Percentiles rank a stretch among this genome's conserved stretches.
Conservation (phyloP, 2,329 filamentous ascomycete species). For the Ploettnerulaceae sp. region DNA sequence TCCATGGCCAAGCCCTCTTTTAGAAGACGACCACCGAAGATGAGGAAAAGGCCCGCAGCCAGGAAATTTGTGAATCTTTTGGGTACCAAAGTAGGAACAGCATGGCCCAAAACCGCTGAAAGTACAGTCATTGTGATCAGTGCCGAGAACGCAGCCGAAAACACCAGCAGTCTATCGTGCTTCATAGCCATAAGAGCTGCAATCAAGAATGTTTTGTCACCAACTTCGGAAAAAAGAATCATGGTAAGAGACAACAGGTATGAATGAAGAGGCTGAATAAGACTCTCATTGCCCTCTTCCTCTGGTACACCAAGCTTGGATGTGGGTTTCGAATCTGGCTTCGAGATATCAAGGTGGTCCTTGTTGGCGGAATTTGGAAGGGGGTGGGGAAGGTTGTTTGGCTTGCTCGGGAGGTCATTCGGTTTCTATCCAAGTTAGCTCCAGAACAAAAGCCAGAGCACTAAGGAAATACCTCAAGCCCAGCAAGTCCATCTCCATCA, state of each 20-base stretch:
- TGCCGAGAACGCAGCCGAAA: slow-evolving; percentile 89
- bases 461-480: slow-evolving; percentile 52
- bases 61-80: slow-evolving; percentile 87
- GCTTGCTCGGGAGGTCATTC: slow-evolving; percentile 70
- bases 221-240: slow-evolving; percentile 95
- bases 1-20: slow-evolving; percentile 86
- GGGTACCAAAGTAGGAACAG: slow-evolving; percentile 82
- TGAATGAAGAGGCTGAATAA: slow-evolving; percentile 80
- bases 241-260: slow-evolving; percentile 90
- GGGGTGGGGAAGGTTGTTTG: slow-evolving; percentile 68
- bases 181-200: slow-evolving; percentile 99
- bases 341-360: slow-evolving; percentile 53
- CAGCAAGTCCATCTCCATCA: slow-evolving; percentile 35
- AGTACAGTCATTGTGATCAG: slow-evolving; percentile 92
- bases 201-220: slow-evolving; percentile 97
- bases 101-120: slow-evolving; percentile 87
- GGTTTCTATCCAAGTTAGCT: slow-evolving; percentile 59
- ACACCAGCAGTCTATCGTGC: slow-evolving; percentile 87
- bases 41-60: slow-evolving; percentile 77
- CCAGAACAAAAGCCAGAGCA: background rate
- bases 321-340: slow-evolving; percentile 37
- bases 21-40: slow-evolving; percentile 82
- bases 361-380: slow-evolving; percentile 62
- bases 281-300: slow-evolving; percentile 48
- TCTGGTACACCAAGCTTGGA: slow-evolving; percentile 33